These are phyloP conservation scores for Dictyostelium discoideum DNA, from an alignment of 78 protist species.

Conservation along the genomic window DNA sequence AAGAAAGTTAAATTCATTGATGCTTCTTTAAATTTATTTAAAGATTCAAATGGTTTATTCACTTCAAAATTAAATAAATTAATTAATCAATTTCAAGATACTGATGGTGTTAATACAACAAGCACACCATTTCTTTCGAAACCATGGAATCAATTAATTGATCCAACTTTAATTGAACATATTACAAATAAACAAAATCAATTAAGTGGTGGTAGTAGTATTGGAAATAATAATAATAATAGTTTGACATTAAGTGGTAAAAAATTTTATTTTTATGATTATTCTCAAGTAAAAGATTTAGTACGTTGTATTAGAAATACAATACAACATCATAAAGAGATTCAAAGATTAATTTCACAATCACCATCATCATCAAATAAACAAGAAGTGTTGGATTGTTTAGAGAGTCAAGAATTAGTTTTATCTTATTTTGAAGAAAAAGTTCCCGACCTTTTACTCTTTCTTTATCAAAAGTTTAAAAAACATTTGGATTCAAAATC, in stretches of 20 bases:
- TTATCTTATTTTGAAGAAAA: slow-evolving; percentile 23
- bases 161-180: background rate
- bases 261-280: slow-evolving; percentile 14
- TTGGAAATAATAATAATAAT: too few species aligned
- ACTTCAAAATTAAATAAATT: background rate
- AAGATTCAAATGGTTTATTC: background rate
- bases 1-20: slow-evolving; percentile 46
- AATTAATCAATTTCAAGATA: background rate
- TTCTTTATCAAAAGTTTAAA: slow-evolving; percentile 18
- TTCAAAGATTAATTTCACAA: background rate
- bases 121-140: background rate
- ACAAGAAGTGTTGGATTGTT: background rate
- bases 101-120: background rate
- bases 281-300: slow-evolving; percentile 17
- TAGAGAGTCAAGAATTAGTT: background rate
- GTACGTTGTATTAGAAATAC: slow-evolving; percentile 43
- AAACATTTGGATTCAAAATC: background rate
- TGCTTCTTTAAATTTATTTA: background rate
- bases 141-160: slow-evolving; percentile 54
- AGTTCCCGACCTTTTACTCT: slow-evolving; percentile 26
- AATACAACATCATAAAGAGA: slow-evolving; percentile 46
- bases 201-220: background rate
- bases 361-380: background rate
- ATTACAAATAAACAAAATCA: background rate
- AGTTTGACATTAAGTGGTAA: background rate